Percentiles rank a stretch among this genome's conserved stretches.
These are phyloP conservation scores for Euptelea pleiosperma DNA, from an alignment of 164 flowering plant genomes.

Conservation along the genomic window DNA sequence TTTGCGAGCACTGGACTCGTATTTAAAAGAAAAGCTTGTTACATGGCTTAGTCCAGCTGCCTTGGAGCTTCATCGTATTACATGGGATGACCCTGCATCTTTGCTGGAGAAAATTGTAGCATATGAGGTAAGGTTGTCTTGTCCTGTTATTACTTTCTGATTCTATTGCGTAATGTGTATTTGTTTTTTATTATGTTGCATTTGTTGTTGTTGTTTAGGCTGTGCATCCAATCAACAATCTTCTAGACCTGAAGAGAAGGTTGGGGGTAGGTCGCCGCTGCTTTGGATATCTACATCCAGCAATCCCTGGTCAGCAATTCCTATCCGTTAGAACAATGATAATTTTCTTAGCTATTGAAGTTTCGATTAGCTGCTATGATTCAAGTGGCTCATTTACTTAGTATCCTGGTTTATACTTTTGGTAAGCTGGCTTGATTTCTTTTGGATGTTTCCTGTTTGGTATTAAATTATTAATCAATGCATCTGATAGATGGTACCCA, in stretches of 20 bases:
- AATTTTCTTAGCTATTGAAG: background rate
- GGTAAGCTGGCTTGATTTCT: no score
- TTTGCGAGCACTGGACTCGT: conserved; percentile 72
- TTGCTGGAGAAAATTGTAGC: conserved; percentile 93
- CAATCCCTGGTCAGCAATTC: conserved; percentile 72
- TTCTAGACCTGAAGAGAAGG: conserved; percentile 87
- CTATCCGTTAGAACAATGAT: conserved; percentile 1
- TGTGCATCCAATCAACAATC: conserved; percentile 94
- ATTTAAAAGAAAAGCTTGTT: conserved; percentile 77
- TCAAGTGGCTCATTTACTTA: no score
- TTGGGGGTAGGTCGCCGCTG: conserved; percentile 93
- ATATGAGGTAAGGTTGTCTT: conserved; percentile 54
- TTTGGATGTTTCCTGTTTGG: no score
- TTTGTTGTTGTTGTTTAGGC: conserved; percentile 46
- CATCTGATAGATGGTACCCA: no score
- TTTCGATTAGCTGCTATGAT: no score
- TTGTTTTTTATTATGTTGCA: background rate
- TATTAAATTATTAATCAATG: no score
- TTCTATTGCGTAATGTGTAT: background rate
- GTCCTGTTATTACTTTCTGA: conserved; percentile 5
- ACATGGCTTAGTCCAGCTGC: conserved; percentile 98
- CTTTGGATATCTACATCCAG: conserved; percentile 91
- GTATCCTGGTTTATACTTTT: no score
- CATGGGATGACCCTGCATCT: conserved; percentile 98
- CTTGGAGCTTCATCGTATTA: conserved; percentile 82